Base-by-base conservation (phyloP, 2,329 filamentous ascomycete species). In the Botrytis fragariae region DNA sequence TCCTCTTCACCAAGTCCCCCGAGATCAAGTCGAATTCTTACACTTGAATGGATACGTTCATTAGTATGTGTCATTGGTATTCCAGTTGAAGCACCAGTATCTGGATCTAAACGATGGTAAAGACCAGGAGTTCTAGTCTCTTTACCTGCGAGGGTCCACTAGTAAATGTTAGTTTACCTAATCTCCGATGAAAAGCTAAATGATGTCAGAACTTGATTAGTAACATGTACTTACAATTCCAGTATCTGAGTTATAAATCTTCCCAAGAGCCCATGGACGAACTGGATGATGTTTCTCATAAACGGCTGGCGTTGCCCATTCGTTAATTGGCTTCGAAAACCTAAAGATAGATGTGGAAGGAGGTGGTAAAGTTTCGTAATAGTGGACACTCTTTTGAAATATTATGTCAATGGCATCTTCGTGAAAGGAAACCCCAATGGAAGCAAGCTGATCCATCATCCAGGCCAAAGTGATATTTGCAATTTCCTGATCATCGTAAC, bases 241-340 rank as follows among this genome's bases (percentile, higher is more conserved):
- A 10, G 72, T 75, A 29, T 77, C 77, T 14, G 81, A 81, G 61
- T 82, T 77, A 48, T 79, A 81, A 37, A 82, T 79, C 45, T 79
- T 77, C 25, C 82, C 82, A 1, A 82, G 75, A 22, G 78, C 82
- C 79, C 81, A 83, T 37, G 81, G 80, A 18, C 80, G 76, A 57
- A 81, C 76, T 3, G 87, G 87, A 5, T 82, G 80, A 75, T 88
- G 86, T 48, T 81, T 82, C 61, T 84, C 80, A 72, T 83, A 86
- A 61, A 89, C 85, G 0, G 82, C 77, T n/a, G 84, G 80, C n/a
- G 83, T 79, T 18, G 87, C 87, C 86, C 86, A 83, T 74, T 78
- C 78, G 32, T 76, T 76, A 16, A 69, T 64, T 57, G 74, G 73
- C 39, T 61, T 72, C 22, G 75, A 75, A 48, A 78, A 77, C 22